These are phyloP conservation scores for Petrea volubilis DNA, from an alignment of 257 asterid species.

Conservation along the genomic window DNA sequence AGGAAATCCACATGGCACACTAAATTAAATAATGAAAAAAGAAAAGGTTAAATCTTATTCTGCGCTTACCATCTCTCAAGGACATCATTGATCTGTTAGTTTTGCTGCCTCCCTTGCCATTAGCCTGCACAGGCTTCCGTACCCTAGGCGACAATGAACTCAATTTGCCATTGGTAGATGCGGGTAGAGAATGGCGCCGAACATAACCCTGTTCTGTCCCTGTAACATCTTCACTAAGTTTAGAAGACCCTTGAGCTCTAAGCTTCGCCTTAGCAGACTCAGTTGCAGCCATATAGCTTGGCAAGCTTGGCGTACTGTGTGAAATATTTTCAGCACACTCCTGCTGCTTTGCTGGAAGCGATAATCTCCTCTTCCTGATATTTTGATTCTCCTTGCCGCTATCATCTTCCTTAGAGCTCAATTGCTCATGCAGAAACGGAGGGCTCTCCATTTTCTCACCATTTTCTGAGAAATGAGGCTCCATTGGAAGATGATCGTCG, in stretches of 20 bases:
- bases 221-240: constrained; percentile 38
- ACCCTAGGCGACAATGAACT: constrained; percentile 51
- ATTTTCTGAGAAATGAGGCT: constrained; percentile 30
- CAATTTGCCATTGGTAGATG: constrained; percentile 41
- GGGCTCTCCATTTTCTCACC: constrained; percentile 28
- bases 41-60: neutral
- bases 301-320: constrained; percentile 48
- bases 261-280: constrained; percentile 72
- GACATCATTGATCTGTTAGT: constrained; percentile 32
- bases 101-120: constrained; percentile 53
- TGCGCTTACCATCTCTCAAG: constrained; percentile 55
- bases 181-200: constrained; percentile 62
- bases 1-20: neutral
- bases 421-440: constrained; percentile 30
- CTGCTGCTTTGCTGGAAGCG: constrained; percentile 52
- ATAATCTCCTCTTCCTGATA: constrained; percentile 50
- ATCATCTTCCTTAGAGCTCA: constrained; percentile 38
- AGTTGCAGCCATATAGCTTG: constrained; percentile 72
- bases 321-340: constrained; percentile 52
- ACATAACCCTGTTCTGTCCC: constrained; percentile 39
- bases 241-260: constrained; percentile 47
- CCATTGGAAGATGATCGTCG: constrained; percentile 30
- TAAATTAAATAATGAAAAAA: neutral
- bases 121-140: constrained; percentile 55
- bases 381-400: constrained; percentile 47